A percentile compares a stretch with the other conserved stretches of the same genome.
phyloP scores from a whole-genome alignment of 257 asterid genomes.

The Solanum lycopersicoides region DNA sequence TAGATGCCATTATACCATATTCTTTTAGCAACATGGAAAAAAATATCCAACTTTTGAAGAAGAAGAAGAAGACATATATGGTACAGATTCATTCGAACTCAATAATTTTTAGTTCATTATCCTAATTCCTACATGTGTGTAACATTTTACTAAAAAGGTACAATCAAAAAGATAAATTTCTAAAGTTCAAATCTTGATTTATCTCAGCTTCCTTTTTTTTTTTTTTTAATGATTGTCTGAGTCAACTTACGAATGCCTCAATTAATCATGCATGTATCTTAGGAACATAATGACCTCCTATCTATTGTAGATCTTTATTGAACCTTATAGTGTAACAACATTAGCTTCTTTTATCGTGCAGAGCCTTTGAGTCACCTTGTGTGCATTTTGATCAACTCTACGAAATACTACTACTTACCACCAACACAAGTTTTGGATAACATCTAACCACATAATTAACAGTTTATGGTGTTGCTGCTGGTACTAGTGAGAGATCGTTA shows the following conservation, averaged over 20 bases:
- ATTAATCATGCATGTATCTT: not conserved
- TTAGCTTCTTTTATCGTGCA: not conserved
- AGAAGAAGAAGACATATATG: not conserved
- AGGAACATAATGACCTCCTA: not conserved
- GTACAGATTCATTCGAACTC: not conserved
- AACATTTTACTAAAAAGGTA: not conserved
- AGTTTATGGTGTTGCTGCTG: too few species aligned
- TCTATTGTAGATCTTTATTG: not conserved
- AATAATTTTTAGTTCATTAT: not conserved
- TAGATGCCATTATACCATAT: not conserved
- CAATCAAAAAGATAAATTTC: not conserved
- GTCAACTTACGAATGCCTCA: rapidly evolving
- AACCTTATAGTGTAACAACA: not conserved
- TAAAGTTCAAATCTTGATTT: not conserved
- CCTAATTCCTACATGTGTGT: not conserved
- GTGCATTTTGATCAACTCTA: not conserved
- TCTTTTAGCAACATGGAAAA: not conserved
- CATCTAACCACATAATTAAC: too few species aligned
- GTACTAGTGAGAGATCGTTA: too few species aligned
- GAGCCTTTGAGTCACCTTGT: not conserved
- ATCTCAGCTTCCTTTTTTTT: not conserved
- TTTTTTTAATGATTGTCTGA: too few species aligned
- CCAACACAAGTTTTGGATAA: not conserved
- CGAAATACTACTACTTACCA: not conserved
- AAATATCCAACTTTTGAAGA: not conserved